phyloP scores from a whole-genome alignment of 2,329 filamentous ascomycete genomes.

The Ophiostoma populinum region DNA sequence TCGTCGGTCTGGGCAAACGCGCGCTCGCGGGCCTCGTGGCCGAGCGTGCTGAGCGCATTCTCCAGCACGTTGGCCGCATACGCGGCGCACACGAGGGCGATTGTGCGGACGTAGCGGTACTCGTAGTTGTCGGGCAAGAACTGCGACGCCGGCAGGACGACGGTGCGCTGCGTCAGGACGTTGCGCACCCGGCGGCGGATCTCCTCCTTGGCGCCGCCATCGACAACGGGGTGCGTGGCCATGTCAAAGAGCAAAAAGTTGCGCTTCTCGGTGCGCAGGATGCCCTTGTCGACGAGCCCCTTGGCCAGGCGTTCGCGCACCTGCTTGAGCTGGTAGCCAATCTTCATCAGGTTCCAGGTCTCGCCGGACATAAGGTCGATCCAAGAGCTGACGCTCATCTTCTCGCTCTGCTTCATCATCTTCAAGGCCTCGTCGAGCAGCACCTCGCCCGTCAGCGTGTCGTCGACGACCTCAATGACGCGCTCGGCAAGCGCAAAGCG shows the following conservation, averaged over 20 bases:
- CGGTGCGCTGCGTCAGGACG: constrained; percentile 81
- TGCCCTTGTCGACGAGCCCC: constrained; percentile 95
- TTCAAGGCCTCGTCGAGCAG: constrained; percentile 94
- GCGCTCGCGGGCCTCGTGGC: constrained; percentile 83
- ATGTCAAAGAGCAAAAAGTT: constrained; percentile 99
- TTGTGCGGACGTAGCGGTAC: constrained; percentile 79
- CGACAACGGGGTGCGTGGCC: constrained; percentile 94
- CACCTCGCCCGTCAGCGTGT: constrained; percentile 90
- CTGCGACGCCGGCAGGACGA: constrained; percentile 70
- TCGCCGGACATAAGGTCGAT: constrained; percentile 98
- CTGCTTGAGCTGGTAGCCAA: constrained; percentile 98
- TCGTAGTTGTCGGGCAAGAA: constrained; percentile 91
- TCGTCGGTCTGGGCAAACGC: constrained; percentile 97
- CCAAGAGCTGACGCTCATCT: constrained; percentile 99
- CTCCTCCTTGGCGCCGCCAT: constrained; percentile 94
- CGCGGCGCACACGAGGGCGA: constrained; percentile 92
- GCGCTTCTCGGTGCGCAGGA: constrained; percentile 94
- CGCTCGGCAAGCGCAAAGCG: constrained; percentile 86
- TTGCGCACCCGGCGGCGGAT: constrained; percentile 84
- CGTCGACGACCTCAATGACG: constrained; percentile 91
- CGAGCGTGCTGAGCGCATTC: constrained; percentile 86
- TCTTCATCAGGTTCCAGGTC: constrained; percentile 99
- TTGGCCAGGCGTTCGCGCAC: constrained; percentile 95
- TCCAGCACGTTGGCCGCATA: constrained; percentile 97
- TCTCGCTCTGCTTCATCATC: constrained; percentile 99